Evolutionary conservation across 257 asterid species (phyloP).

Genomic region (Striga asiatica): DNA sequence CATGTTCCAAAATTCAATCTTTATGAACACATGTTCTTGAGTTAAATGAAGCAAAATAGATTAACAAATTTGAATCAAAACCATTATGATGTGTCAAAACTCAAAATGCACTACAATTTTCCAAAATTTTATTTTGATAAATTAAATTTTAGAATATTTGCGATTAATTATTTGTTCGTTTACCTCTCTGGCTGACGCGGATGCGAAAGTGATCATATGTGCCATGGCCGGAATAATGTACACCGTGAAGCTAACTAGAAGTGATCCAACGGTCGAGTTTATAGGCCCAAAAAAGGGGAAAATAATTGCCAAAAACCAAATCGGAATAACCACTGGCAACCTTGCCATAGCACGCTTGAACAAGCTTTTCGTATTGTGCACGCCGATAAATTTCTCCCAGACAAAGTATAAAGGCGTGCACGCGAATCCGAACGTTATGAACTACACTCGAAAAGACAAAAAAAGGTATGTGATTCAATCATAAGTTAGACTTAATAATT

Average conservation of each 20-base stretch:
- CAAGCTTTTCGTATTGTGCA: slow-evolving; percentile 70
- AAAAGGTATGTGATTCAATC: background rate
- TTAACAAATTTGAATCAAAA: too few species aligned
- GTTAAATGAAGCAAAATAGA: too few species aligned
- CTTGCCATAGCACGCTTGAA: slow-evolving; percentile 60
- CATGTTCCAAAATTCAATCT: too few species aligned
- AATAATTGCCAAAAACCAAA: slow-evolving; percentile 72
- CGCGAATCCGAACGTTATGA: slow-evolving; percentile 81
- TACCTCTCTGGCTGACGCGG: slow-evolving; percentile 77
- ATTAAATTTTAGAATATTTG: too few species aligned
- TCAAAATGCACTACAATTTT: too few species aligned
- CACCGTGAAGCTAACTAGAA: slow-evolving; percentile 84
- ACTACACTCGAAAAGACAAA: slow-evolving; percentile 24
- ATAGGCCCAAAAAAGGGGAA: slow-evolving; percentile 85
- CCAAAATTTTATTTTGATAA: too few species aligned
- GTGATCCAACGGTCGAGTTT: slow-evolving; percentile 79
- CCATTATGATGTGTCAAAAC: too few species aligned
- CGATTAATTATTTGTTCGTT: background rate
- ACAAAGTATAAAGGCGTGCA: slow-evolving; percentile 79
- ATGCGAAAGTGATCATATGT: slow-evolving; percentile 78
- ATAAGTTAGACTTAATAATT: too few species aligned
- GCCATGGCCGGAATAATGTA: slow-evolving; percentile 86
- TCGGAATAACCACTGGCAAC: slow-evolving; percentile 69
- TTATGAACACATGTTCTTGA: too few species aligned
- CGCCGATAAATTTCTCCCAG: slow-evolving; percentile 70